Evolutionary conservation across 1,139 yeast species (phyloP).

Genomic region (Kodamaea sp.): DNA sequence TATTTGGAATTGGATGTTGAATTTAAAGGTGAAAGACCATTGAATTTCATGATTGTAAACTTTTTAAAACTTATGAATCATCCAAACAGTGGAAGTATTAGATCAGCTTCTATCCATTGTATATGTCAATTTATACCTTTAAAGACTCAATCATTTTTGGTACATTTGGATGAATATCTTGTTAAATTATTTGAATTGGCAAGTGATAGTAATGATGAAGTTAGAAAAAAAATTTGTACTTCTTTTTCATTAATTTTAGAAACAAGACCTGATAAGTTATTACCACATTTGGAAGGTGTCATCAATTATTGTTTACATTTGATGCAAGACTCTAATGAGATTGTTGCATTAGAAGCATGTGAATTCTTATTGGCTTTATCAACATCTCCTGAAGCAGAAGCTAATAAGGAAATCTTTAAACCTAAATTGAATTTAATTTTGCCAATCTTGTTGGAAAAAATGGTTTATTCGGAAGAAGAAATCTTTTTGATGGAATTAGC

Average conservation of each 20-base stretch:
- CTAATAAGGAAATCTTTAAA: constrained; percentile 46
- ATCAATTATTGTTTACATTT: constrained; percentile 80
- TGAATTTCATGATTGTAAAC: constrained; percentile 62
- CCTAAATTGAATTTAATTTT: constrained; percentile 60
- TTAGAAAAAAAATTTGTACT: constrained; percentile 72
- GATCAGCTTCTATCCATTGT: constrained; percentile 67
- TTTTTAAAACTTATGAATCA: constrained; percentile 49
- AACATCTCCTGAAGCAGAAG: constrained; percentile 46
- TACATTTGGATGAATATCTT: constrained; percentile 65
- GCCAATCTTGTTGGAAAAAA: constrained; percentile 72
- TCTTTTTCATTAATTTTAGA: constrained; percentile 75
- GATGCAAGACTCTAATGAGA: constrained; percentile 63
- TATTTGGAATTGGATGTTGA: constrained; percentile 55
- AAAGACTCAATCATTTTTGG: constrained; percentile 61
- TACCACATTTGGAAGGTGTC: constrained; percentile 81
- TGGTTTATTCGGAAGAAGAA: constrained; percentile 88
- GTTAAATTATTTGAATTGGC: constrained; percentile 63
- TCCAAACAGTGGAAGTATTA: constrained; percentile 44
- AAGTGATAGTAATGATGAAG: constrained; percentile 52
- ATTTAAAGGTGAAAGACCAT: constrained; percentile 63
- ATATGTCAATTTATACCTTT: constrained; percentile 72
- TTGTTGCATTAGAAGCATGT: constrained; percentile 86
- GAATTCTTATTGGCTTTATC: constrained; percentile 82
- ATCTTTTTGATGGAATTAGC: constrained; percentile 63
- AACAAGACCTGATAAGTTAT: constrained; percentile 73